A percentile compares a stretch with the other conserved stretches of the same genome.
Conservation (phyloP, 192 early-diverging fungal genomes). For the Entophlyctis luteolus region DNA sequence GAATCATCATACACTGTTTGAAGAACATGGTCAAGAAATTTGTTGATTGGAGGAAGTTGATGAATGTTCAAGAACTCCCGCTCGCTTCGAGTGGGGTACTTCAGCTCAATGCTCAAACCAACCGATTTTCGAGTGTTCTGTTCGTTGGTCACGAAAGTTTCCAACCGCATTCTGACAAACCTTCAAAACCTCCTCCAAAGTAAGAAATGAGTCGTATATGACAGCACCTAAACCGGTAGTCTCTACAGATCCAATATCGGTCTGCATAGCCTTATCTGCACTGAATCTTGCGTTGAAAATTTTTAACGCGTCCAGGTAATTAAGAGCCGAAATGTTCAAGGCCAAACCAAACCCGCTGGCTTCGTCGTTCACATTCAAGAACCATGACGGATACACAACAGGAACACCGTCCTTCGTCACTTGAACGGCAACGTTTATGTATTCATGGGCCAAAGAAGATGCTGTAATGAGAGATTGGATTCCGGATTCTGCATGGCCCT, state of each 20-base stretch:
- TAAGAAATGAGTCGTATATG: conserved; percentile 31
- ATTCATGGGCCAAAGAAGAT: conserved; percentile 86
- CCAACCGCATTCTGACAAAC: no score
- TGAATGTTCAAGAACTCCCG: conserved; percentile 41
- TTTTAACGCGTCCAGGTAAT: conserved; percentile 63
- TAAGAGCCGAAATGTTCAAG: conserved; percentile 59
- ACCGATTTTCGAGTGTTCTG: conserved; percentile 66
- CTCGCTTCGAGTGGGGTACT: conserved; percentile 77
- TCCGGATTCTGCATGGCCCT: conserved; percentile 29
- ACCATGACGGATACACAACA: conserved; percentile 79
- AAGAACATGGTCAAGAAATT: conserved; percentile 83
- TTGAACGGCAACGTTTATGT: conserved; percentile 85
- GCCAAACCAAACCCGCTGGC: not conserved
- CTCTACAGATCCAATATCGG: not conserved
- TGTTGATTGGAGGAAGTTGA: conserved; percentile 70
- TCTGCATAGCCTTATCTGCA: conserved; percentile 14
- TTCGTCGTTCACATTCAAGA: conserved; percentile 26
- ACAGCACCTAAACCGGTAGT: not conserved
- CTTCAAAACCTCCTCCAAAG: conserved; percentile 71
- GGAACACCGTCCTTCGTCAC: conserved; percentile 82
- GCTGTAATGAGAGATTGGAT: conserved; percentile 75
- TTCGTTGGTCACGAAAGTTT: not conserved
- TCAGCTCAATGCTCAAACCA: conserved; percentile 82
- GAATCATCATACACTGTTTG: conserved; percentile 79
- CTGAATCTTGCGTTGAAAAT: conserved; percentile 25